phyloP scores from a whole-genome alignment of 768 basidiomycete species.

The Crassisporium funariophilum region DNA sequence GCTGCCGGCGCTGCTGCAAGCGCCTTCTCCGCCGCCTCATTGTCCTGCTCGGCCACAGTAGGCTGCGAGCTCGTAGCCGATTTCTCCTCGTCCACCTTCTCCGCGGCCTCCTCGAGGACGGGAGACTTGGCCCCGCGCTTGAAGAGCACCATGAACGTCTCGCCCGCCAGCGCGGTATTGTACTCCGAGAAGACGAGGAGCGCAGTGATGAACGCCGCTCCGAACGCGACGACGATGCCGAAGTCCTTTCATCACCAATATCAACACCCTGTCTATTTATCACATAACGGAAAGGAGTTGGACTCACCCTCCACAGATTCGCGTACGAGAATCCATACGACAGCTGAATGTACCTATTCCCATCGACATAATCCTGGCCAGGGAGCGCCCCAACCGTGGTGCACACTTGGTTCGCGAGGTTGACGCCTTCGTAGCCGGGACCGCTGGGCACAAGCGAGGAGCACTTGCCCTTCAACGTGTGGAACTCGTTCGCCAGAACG shows the following conservation, averaged over 20 bases:
- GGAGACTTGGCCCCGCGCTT: conserved; percentile 51
- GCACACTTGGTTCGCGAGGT: conserved; percentile 72
- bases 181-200: conserved; percentile 62
- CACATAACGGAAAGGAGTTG: neutral
- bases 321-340: conserved; percentile 48
- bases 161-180: conserved; percentile 40
- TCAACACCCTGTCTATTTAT: neutral
- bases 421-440: conserved; percentile 56
- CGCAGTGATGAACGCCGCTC: conserved; percentile 52
- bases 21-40: conserved; percentile 30
- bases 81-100: too few relatives aligned
- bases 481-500: conserved; percentile 80
- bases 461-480: conserved; percentile 61
- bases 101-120: neutral
- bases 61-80: too few relatives aligned
- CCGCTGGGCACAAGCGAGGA: conserved; percentile 61
- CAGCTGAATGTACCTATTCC: conserved; percentile 49
- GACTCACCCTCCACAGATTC: conserved; percentile 44
- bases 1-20: conserved; percentile 43
- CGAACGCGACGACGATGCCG: conserved; percentile 72
- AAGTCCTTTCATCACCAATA: conserved; percentile 43
- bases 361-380: conserved; percentile 60
- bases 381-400: conserved; percentile 62
- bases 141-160: conserved; percentile 51
- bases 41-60: too few relatives aligned